These are phyloP conservation scores for Phyllachora maydis DNA, from an alignment of 2,329 filamentous ascomycete species.

Conservation along the genomic window DNA sequence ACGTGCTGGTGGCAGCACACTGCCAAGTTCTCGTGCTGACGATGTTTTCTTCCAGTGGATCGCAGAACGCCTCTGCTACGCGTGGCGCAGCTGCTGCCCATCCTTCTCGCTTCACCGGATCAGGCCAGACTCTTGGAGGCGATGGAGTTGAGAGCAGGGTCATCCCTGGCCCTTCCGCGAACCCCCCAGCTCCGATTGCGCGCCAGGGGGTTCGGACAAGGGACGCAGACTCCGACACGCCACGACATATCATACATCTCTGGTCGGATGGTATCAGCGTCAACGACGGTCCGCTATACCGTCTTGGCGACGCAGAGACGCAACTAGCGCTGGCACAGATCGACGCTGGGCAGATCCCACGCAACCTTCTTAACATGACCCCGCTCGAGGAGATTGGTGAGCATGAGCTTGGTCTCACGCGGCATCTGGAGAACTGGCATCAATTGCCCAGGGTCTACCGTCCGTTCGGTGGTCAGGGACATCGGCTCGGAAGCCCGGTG, in stretches of 20 bases:
- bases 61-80: no score
- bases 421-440: constrained; percentile 55
- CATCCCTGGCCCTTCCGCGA: constrained; percentile 38
- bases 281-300: constrained; percentile 57
- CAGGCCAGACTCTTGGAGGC: constrained; percentile 58
- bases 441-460: constrained; percentile 55
- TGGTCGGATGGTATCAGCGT: constrained; percentile 77
- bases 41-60: constrained; percentile 1
- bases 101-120: constrained; percentile 47
- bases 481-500: constrained; percentile 57
- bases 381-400: no score
- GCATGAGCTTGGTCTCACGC: no score
- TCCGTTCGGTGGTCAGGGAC: constrained; percentile 52
- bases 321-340: no score
- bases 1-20: no score
- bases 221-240: constrained; percentile 48
- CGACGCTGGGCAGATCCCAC: constrained; percentile 53
- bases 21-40: constrained; percentile 1
- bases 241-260: no score
- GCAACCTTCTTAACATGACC: no score
- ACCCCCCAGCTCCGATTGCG: constrained; percentile 10
- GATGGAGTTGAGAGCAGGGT: constrained; percentile 51
- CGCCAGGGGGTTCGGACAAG: constrained; percentile 25
- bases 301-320: constrained; percentile 72
- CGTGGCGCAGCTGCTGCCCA: no score